phyloP scores from a whole-genome alignment of 495 filamentous ascomycete species.

The Staphylotrichum tortipilum region DNA sequence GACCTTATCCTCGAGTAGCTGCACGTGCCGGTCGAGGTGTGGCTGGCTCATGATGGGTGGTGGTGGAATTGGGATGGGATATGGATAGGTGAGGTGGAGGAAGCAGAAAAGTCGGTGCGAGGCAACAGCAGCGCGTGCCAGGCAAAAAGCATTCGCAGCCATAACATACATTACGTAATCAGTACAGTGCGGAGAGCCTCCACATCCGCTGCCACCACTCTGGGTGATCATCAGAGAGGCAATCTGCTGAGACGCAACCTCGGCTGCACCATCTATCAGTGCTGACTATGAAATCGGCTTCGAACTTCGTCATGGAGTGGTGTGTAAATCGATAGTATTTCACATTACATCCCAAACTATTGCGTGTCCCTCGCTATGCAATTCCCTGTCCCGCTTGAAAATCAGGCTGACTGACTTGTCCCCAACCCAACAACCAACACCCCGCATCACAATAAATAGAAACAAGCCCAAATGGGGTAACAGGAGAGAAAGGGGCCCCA shows the following conservation, averaged over 20 bases:
- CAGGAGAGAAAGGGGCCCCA: not conserved
- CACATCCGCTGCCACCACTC: too few relatives aligned
- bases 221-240: too few relatives aligned
- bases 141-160: not conserved
- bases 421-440: not conserved
- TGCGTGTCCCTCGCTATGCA: conserved; percentile 6
- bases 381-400: not conserved
- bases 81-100: too few relatives aligned
- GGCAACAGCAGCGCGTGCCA: not conserved
- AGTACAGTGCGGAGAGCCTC: not conserved
- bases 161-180: not conserved
- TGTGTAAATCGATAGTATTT: too few relatives aligned
- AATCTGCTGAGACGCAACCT: too few relatives aligned
- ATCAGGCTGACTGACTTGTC: not conserved
- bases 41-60: conserved; percentile 23
- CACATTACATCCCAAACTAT: too few relatives aligned
- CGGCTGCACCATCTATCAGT: too few relatives aligned
- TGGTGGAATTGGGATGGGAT: too few relatives aligned
- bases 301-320: too few relatives aligned
- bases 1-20: conserved; percentile 66
- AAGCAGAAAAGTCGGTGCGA: too few relatives aligned
- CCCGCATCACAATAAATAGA: not conserved
- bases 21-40: conserved; percentile 63
- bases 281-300: too few relatives aligned
- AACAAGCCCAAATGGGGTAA: too few relatives aligned